phyloP scores from a whole-genome alignment of 2,329 filamentous ascomycete species.

The Cryphonectria parasitica region DNA sequence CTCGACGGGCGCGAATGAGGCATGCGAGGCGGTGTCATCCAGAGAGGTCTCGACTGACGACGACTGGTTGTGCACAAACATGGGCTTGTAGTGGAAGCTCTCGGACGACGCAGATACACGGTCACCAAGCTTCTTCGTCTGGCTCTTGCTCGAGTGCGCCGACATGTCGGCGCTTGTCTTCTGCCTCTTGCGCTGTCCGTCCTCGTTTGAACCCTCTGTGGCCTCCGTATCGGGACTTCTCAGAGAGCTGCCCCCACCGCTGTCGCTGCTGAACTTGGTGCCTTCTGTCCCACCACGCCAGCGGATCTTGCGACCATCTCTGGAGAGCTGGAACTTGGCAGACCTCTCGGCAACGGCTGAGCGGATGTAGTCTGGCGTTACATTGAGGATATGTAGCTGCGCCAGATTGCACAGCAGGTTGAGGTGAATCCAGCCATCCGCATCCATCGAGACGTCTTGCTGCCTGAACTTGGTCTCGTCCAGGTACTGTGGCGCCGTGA shows the following conservation, averaged over 20 bases:
- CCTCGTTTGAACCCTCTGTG: conserved; percentile 48
- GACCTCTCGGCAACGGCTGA: conserved; percentile 72
- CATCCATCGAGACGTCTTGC: conserved; percentile 60
- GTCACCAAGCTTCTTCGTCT: conserved; percentile 47
- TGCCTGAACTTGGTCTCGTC: conserved; percentile 44
- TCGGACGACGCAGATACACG: conserved; percentile 44
- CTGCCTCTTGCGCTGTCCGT: conserved; percentile 49
- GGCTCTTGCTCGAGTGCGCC: conserved; percentile 42
- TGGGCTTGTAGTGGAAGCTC: conserved; percentile 66
- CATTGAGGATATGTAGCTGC: conserved; percentile 83
- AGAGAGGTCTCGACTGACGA: conserved; percentile 52
- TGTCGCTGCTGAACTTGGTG: conserved; percentile 69
- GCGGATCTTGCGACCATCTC: conserved; percentile 76
- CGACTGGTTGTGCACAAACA: conserved; percentile 58
- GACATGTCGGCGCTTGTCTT: conserved; percentile 46
- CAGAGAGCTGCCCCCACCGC: conserved; percentile 53
- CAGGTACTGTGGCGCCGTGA: conserved; percentile 47
- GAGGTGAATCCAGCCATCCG: conserved; percentile 80
- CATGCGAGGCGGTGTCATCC: conserved; percentile 50
- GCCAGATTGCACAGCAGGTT: conserved; percentile 82
- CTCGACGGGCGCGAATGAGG: conserved; percentile 50
- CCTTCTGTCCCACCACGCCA: conserved; percentile 74
- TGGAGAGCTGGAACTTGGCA: conserved; percentile 75
- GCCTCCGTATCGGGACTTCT: conserved; percentile 55
- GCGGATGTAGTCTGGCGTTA: conserved; percentile 77